phyloP scores from a whole-genome alignment of 768 basidiomycete species.

The Paxillus ammoniavirescens region DNA sequence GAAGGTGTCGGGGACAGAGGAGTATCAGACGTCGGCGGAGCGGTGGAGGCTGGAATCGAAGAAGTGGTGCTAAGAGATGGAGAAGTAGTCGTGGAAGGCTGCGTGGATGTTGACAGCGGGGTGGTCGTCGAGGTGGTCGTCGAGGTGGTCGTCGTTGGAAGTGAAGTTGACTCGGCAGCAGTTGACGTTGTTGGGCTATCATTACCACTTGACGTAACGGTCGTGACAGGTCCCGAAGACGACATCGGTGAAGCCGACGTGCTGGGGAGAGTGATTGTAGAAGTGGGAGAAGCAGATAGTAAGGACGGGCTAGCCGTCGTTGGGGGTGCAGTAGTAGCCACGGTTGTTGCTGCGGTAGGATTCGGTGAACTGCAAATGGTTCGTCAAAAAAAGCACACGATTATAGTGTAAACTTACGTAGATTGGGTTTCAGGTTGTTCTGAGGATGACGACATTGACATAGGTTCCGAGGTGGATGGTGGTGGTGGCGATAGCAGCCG shows the following conservation, averaged over 20 bases:
- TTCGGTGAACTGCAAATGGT: constrained; percentile 13
- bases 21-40: constrained; percentile 13
- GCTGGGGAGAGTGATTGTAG: constrained; percentile 2
- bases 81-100: constrained; percentile 8
- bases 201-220: constrained; percentile 14
- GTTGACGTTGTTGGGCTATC: constrained; percentile 22
- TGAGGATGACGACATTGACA: constrained; percentile 10
- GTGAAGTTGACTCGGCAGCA: constrained; percentile 19
- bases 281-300: constrained; percentile 5
- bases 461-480: constrained; percentile 10
- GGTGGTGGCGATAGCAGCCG: constrained; percentile 20
- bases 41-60: constrained; percentile 17
- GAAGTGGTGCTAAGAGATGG: constrained; percentile 3
- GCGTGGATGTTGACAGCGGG: constrained; percentile 10
- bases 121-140: constrained; percentile 8
- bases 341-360: constrained; percentile 11
- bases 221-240: constrained; percentile 16
- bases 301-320: constrained; percentile 16
- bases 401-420: constrained; percentile 22
- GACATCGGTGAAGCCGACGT: constrained; percentile 10
- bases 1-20: constrained; percentile 10
- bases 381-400: constrained; percentile 11
- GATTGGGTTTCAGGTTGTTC: constrained; percentile 11
- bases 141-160: constrained; percentile 15
- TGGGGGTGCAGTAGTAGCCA: constrained; percentile 6